Evolutionary conservation across 164 flowering plant genomes (phyloP), one percentile per base, ranked within the genome.

Genomic region (Pachysandra terminalis): DNA sequence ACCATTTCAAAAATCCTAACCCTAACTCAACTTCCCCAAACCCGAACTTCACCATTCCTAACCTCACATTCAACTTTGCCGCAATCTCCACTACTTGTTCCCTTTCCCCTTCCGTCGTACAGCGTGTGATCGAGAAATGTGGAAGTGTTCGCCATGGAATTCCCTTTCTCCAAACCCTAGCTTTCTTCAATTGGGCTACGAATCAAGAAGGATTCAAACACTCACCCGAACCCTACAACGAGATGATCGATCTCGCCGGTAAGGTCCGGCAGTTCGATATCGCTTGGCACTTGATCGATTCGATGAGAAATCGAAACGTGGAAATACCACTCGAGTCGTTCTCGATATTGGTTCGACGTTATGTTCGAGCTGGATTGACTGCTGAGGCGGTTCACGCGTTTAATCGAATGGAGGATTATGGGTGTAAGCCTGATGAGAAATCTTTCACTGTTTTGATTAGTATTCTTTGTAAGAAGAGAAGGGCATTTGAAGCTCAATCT

Each of bases 121-220:
- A 73, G 62, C 77, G 55, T 55, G 98, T 94, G 19, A 70, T 94
- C 59, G 86, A 86, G 55, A 82, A 74, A 73, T 90, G 85, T 67
- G 85, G 83, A 8, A 73, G 75, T 6, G 77, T 81, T 24, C 96
- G 96, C 74, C 90, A 86, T 59, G 96, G 97, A 23, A 84, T 87
- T 52, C 98, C 98, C 23, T 81, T 90, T 64, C 73, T 73, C 63
- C 94, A 86, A 65, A 67, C 86, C 41, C 85, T 95, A 0, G 79
- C 92, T 16, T 89, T 95, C 82, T 95, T 95, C 86, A 90, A 91
- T 56, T 95, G 97, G 97, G 96, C 82, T 48, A 72, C 78, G 17
- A 63, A 51, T 19, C 71, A 21, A 9, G 72, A 74, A 32, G 73
- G 64, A 37, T 73, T 72, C 68, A 59, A 56, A 21, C 80, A 71